Conservation (phyloP, 345 rosid species). For the Heritiera littoralis region DNA sequence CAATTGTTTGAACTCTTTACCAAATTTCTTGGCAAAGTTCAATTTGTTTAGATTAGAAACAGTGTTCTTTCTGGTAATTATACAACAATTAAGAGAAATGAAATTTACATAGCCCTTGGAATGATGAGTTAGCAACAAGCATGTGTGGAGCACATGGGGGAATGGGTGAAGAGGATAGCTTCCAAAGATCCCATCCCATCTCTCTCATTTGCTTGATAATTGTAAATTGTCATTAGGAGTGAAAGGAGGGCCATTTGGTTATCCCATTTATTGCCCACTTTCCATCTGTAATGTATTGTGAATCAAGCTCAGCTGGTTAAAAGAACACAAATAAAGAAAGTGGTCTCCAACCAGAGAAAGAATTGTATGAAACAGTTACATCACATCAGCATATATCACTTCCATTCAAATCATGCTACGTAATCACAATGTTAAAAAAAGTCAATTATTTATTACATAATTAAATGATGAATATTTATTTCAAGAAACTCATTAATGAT, state of each 20-base stretch:
- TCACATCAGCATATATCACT: too few species aligned
- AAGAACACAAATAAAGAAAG: neutral
- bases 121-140: neutral
- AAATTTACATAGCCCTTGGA: neutral
- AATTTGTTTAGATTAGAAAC: too few species aligned
- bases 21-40: too few species aligned
- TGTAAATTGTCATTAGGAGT: neutral
- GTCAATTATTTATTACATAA: too few species aligned
- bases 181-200: neutral
- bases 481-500: too few species aligned
- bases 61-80: neutral
- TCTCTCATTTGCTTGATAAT: too few species aligned
- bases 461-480: too few species aligned
- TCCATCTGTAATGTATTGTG: neutral
- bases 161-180: conserved; percentile 23
- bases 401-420: too few species aligned
- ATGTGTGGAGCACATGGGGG: conserved; percentile 7
- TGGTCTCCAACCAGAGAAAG: conserved; percentile 23
- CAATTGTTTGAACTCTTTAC: too few species aligned
- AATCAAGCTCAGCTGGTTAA: neutral
- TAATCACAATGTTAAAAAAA: too few species aligned
- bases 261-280: conserved; percentile 1
- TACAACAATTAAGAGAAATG: neutral
- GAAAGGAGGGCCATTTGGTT: neutral
- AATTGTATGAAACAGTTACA: too few species aligned